Percentiles rank a stretch among this genome's conserved stretches.
Evolutionary conservation across 1,284 basidiomycete species (phyloP).

Genomic region (Stereum hirsutum): DNA sequence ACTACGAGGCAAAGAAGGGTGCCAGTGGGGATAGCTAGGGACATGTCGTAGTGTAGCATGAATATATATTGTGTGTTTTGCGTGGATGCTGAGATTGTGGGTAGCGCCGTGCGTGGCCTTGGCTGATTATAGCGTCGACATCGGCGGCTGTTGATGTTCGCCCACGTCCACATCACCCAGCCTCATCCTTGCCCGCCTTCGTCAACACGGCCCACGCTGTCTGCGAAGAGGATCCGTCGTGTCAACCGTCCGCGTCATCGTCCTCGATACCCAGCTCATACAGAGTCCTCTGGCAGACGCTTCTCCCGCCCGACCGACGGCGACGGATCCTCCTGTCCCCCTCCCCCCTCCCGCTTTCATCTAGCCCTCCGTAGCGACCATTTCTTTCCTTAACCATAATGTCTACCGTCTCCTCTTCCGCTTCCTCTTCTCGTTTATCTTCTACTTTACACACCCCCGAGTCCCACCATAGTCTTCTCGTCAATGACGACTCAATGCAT

Average conservation of each 20-base stretch:
- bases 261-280: background rate
- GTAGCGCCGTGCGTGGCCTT: no score
- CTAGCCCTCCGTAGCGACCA: background rate
- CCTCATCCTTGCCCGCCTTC: no score
- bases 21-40: no score
- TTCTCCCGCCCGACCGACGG: no score
- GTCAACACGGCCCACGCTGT: no score
- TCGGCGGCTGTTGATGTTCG: no score
- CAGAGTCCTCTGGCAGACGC: background rate
- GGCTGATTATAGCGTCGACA: no score
- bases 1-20: constrained; percentile 39
- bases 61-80: no score
- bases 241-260: background rate
- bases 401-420: constrained; percentile 31
- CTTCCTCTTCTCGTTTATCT: constrained; percentile 26
- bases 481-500: constrained; percentile 14
- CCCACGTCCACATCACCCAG: no score
- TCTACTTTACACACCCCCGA: no score
- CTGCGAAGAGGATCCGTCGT: constrained; percentile 1
- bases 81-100: no score
- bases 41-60: no score
- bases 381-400: background rate
- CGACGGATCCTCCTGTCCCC: background rate
- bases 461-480: constrained; percentile 22
- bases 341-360: background rate